A percentile compares a stretch with the other conserved stretches of the same genome.
These are phyloP conservation scores for Fusarium sacchari DNA, from an alignment of 2,329 filamentous ascomycete genomes.

Conservation along the genomic window DNA sequence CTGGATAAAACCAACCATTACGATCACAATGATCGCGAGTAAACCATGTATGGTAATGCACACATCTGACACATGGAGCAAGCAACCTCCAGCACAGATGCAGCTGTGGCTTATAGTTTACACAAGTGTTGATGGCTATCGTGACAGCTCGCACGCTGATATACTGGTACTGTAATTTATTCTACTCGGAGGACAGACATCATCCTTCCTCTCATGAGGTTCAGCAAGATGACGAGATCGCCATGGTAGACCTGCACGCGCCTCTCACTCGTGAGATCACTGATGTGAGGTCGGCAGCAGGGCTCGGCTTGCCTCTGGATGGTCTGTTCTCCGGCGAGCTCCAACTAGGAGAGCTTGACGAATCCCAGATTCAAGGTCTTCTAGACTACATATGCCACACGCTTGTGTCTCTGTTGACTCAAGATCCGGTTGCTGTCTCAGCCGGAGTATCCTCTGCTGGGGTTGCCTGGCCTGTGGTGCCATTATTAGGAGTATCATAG, in stretches of 20 bases:
- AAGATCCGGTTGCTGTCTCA: conserved; percentile 40
- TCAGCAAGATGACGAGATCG: conserved; percentile 40
- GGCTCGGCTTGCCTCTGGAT: conserved; percentile 47
- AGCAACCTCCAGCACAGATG: conserved; percentile 2
- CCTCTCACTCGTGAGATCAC: conserved; percentile 34
- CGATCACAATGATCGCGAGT: conserved; percentile 12
- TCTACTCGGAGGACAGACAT: conserved; percentile 42
- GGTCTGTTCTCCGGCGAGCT: conserved; percentile 39
- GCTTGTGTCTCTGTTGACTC: conserved; percentile 22
- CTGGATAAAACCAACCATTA: conserved; percentile 22
- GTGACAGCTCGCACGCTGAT: conserved; percentile 29
- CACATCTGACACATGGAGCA: conserved; percentile 12
- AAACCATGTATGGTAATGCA: conserved; percentile 2
- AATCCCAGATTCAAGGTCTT: conserved; percentile 40
- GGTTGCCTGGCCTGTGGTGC: conserved; percentile 22
- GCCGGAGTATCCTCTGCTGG: conserved; percentile 29
- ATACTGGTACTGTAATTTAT: conserved; percentile 39
- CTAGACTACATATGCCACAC: conserved; percentile 35
- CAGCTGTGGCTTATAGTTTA: conserved; percentile 7
- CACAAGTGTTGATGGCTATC: conserved; percentile 17
- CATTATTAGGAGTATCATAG: conserved; percentile 41
- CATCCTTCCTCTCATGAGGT: conserved; percentile 41
- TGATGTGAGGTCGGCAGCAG: conserved; percentile 39
- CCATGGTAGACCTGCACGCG: conserved; percentile 43
- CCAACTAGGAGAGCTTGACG: conserved; percentile 35